Base-by-base conservation (phyloP, 306 rosid genomes). In the Dalbergia cultrata region DNA sequence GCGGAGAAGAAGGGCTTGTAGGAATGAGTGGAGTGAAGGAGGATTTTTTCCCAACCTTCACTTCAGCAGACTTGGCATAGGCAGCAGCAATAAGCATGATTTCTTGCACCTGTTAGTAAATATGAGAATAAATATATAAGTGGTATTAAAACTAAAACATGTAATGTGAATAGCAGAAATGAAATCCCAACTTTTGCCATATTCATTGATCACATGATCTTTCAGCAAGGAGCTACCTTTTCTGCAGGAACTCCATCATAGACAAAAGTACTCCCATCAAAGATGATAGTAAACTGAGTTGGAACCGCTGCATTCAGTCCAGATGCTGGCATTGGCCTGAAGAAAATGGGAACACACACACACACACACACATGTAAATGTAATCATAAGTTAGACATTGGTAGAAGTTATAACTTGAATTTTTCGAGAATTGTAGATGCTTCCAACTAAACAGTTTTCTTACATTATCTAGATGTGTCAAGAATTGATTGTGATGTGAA, bases 241-340 rank as follows among this genome's bases (percentile, higher is more conserved):
- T 86, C 90, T 69, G 87, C 89, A 67, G 94, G 86, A 67, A 92
- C 80, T 73, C 89, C 90, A 47, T 92, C 89, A 79, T 85, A 92
- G 79, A 84, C 81, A 59, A 70, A 84, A 58, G 90, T 86, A 1
- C 84, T 87, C 74, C 97, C 97, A 9, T 88, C 87, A 31, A 82
- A 92, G 72, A 82, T 72, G 72, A 92, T 88, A 73, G 87, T 85
- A 56, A 92, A 90, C 78, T 82, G 88, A 81, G 78, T 74, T 22
- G 77, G 74, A 52, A 13, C 18, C 39, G 60, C 63, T 65, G 39
- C 49, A 65, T 74, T 81, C 53, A 34, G 39, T 56, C 84, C 86
- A 85, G 92, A 81, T 75, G 73, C n/a, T 73, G 80, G 71, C 86
- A 67, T 72, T 74, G 75, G 71, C 84, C 90, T 84, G 79, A 85